These are phyloP conservation scores for Rugonectria rugulosa DNA, from an alignment of 2,329 filamentous ascomycete species.

Conservation along the genomic window DNA sequence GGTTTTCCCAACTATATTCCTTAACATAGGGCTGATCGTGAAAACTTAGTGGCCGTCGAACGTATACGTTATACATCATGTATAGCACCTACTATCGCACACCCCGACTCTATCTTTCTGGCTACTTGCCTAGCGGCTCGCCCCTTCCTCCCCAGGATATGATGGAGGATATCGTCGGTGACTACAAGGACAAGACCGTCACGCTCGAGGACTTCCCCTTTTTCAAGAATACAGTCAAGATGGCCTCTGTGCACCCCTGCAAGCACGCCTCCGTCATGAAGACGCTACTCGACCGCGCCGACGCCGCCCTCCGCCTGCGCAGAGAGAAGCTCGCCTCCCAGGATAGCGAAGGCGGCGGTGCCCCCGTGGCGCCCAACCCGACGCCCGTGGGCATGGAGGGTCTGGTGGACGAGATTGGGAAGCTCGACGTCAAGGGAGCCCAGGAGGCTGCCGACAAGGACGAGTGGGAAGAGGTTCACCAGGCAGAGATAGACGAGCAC, in stretches of 20 bases:
- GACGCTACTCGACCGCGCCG: slow-evolving; percentile 91
- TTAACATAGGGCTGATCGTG: not conserved
- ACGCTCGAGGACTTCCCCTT: slow-evolving; percentile 98
- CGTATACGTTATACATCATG: slow-evolving; percentile 98
- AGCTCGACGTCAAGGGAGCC: slow-evolving; percentile 64
- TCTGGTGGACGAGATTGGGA: slow-evolving; percentile 80
- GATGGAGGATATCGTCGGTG: slow-evolving; percentile 97
- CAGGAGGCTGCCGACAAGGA: slow-evolving; percentile 62
- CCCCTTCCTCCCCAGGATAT: slow-evolving; percentile 84
- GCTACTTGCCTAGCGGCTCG: slow-evolving; percentile 81
- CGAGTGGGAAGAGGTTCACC: slow-evolving; percentile 72
- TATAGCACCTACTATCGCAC: slow-evolving; percentile 98
- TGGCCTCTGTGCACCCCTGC: slow-evolving; percentile 96
- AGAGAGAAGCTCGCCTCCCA: slow-evolving; percentile 77
- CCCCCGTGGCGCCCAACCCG: slow-evolving; percentile 46
- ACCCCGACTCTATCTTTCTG: slow-evolving; percentile 91
- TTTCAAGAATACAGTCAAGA: slow-evolving; percentile 90
- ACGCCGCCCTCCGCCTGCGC: slow-evolving; percentile 88
- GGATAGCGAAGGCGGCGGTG: slow-evolving; percentile 59
- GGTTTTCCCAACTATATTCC: not conserved
- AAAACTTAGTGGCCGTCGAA: slow-evolving; percentile 75
- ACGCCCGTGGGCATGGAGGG: slow-evolving; percentile 74
- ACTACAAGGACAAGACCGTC: slow-evolving; percentile 98
- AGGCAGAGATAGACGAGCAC: slow-evolving; percentile 68
- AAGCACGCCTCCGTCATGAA: slow-evolving; percentile 99